Evolutionary conservation across 768 basidiomycete species (phyloP), one percentile per base, ranked within the genome.

Genomic region (Collybia mongolica): DNA sequence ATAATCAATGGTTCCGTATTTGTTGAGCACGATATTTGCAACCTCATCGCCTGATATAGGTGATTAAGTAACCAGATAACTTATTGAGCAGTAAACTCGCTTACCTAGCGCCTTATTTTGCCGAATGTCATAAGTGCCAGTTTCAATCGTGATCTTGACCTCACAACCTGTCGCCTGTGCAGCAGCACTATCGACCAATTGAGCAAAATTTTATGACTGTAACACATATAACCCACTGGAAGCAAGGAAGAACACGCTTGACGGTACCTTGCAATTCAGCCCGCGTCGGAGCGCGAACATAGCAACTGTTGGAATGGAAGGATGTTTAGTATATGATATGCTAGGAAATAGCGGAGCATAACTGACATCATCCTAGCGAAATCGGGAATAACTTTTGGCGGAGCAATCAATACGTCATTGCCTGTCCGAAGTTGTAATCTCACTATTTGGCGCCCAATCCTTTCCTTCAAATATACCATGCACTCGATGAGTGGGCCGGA

Each of bases 401-500:
- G 26, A 5, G 24, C 43, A 4, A 36, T 37, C 18, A 37, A 12
- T 43, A 48, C 22, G 9, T 40, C 17, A 15, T 37, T 17, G 8
- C 18, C 36, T 15, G 5, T 24, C 32, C 19, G 48, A 24, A 11
- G 36, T 12, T 46, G 11, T 29, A 3, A 35, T 43, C 81, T 9
- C 60, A 89, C 88, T 79, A 53, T 87, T 89, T 0, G 83, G 75
- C 3, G 80, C 84, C 87, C 88, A 89, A 57, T 88, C 83, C 51
- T 76, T 78, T 1, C 90, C 90, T 55, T 79, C 76, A 58, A 93
- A 82, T 40, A 92, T 79, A 0, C 90, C 90, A 59, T 95, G 91
- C 2, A 91, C 80, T 35, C 91, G 83, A 54, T 86, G 81, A 0
- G 83, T 83, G 0, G 93, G 89, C 46, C 78, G 75, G 14, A 91